Conservation (phyloP, 352 stramenopile species). For the Phytophthora kernoviae region DNA sequence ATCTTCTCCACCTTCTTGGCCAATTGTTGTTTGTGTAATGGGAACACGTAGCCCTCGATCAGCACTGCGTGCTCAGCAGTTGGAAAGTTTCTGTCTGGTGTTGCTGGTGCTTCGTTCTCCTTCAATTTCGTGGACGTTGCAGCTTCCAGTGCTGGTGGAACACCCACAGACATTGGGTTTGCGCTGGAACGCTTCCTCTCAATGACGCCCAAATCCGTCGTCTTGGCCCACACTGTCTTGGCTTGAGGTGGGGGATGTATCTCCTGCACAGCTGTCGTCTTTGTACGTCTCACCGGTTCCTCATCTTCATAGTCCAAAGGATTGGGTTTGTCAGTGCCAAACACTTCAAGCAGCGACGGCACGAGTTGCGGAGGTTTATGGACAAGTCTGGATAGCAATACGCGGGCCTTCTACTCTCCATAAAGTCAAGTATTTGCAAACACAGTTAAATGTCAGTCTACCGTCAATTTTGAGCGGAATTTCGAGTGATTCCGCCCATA, state of each 20-base stretch:
- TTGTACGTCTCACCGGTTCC: slow-evolving; percentile 6
- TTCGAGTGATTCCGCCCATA: slow-evolving; percentile 2
- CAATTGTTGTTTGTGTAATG: slow-evolving; percentile 74
- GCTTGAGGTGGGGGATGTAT: slow-evolving; percentile 38
- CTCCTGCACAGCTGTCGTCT: slow-evolving; percentile 5
- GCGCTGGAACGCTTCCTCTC: slow-evolving; percentile 45
- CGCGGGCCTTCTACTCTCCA: slow-evolving; percentile 65
- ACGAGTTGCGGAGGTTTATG: slow-evolving; percentile 85
- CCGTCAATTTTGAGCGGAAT: neutral
- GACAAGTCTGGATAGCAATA: slow-evolving; percentile 62
- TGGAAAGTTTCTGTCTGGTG: slow-evolving; percentile 57
- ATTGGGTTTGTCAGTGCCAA: slow-evolving; percentile 80
- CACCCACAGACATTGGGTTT: slow-evolving; percentile 36
- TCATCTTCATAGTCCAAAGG: slow-evolving; percentile 65
- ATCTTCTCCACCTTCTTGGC: slow-evolving; percentile 75
- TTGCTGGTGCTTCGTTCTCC: slow-evolving; percentile 44
- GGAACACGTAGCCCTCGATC: slow-evolving; percentile 88
- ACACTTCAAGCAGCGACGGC: slow-evolving; percentile 76
- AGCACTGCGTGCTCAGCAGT: slow-evolving; percentile 60
- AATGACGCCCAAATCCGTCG: slow-evolving; percentile 65
- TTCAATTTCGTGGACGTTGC: slow-evolving; percentile 33
- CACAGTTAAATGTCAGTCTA: neutral
- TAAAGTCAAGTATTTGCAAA: neutral
- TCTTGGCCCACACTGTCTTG: slow-evolving; percentile 80
- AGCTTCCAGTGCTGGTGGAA: slow-evolving; percentile 25